These are phyloP conservation scores for Talaromyces sp. DNA, from an alignment of 2,329 filamentous ascomycete genomes.

Conservation along the genomic window DNA sequence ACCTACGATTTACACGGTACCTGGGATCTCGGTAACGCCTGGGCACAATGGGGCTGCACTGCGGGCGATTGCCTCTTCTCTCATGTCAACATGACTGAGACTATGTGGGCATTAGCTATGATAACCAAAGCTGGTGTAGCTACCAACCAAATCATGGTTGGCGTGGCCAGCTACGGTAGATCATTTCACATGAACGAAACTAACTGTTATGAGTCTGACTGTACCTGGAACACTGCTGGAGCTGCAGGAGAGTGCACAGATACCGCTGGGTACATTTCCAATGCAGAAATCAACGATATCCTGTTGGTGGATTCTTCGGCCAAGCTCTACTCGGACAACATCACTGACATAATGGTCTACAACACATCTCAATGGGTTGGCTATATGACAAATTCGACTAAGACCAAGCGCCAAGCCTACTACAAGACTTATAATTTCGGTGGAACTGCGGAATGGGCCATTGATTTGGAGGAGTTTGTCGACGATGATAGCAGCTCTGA, in stretches of 20 bases:
- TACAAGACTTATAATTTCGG: constrained; percentile 30
- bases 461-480: constrained; percentile 28
- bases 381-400: constrained; percentile 35
- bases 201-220: not conserved
- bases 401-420: constrained; percentile 16
- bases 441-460: constrained; percentile 39
- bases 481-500: not conserved
- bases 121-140: constrained; percentile 5
- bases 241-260: not conserved
- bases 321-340: constrained; percentile 10
- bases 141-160: not conserved
- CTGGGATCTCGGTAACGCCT: not conserved
- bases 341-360: constrained; percentile 34
- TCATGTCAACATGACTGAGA: constrained; percentile 47
- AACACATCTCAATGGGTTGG: constrained; percentile 38
- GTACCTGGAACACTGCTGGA: not conserved
- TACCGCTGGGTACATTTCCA: constrained; percentile 5
- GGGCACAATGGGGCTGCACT: not conserved
- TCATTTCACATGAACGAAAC: not conserved
- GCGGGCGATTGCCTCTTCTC: constrained; percentile 19
- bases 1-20: constrained; percentile 41
- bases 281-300: constrained; percentile 21
- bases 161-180: constrained; percentile 4
- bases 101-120: constrained; percentile 27
- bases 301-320: not conserved